A percentile compares a stretch with the other conserved stretches of the same genome.
phyloP scores from a whole-genome alignment of 805 yeast species.

The Candida andamanensis region DNA sequence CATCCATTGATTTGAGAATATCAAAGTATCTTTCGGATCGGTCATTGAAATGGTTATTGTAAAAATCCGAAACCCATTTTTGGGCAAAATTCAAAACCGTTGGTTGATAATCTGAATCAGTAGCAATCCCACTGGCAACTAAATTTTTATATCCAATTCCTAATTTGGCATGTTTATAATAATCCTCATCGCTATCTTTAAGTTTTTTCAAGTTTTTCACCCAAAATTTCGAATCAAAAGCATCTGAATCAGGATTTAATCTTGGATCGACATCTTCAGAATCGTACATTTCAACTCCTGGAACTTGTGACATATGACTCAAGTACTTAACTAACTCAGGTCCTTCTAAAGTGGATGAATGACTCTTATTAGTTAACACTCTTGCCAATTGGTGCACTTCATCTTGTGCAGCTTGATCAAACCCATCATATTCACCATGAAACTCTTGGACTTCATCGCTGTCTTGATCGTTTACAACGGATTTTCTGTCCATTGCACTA shows the following conservation, averaged over 20 bases:
- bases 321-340: conserved; percentile 21
- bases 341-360: not conserved
- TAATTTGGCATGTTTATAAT: conserved; percentile 54
- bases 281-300: conserved; percentile 39
- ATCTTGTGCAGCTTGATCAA: conserved; percentile 25
- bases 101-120: conserved; percentile 63
- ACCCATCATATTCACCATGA: conserved; percentile 26
- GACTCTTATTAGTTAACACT: not conserved
- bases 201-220: conserved; percentile 58
- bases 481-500: too few species aligned
- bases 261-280: conserved; percentile 12
- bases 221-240: conserved; percentile 60
- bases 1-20: conserved; percentile 22
- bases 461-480: too few species aligned
- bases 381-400: conserved; percentile 37
- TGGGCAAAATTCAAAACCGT: conserved; percentile 44
- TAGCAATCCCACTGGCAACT: conserved; percentile 59
- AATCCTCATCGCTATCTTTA: conserved; percentile 49
- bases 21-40: conserved; percentile 13
- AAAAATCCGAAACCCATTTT: conserved; percentile 17
- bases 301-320: conserved; percentile 42
- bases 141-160: conserved; percentile 56
- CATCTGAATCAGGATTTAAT: conserved; percentile 54
- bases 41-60: conserved; percentile 14
- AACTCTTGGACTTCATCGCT: too few species aligned